Percentiles rank a stretch among this genome's conserved stretches.
Conservation (phyloP, 2,329 filamentous ascomycete genomes). For the Grosmannia huntii region DNA sequence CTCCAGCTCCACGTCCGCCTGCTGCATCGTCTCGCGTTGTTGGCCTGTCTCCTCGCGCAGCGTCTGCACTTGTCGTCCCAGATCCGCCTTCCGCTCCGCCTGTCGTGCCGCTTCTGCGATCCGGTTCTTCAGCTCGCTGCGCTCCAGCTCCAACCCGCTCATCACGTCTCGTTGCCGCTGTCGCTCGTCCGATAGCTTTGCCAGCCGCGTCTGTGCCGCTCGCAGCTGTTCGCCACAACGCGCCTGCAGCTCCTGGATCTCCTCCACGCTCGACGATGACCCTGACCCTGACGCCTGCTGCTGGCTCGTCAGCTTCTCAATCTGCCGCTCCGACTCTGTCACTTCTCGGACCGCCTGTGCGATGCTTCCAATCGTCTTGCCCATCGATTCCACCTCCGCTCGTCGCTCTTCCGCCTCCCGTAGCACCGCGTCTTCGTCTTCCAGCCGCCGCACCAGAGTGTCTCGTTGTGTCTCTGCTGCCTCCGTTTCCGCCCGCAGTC, state of each 20-base stretch:
- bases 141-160: constrained; percentile 60
- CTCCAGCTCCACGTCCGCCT: constrained; percentile 61
- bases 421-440: constrained; percentile 55
- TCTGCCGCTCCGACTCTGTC: constrained; percentile 54
- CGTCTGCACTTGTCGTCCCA: constrained; percentile 60
- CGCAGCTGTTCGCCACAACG: constrained; percentile 54
- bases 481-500: constrained; percentile 47
- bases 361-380: constrained; percentile 66
- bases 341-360: constrained; percentile 61
- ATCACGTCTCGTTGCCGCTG: constrained; percentile 59
- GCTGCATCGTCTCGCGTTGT: constrained; percentile 56
- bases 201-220: constrained; percentile 47
- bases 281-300: constrained; percentile 40
- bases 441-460: constrained; percentile 45
- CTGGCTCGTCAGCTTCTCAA: constrained; percentile 69
- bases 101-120: constrained; percentile 58
- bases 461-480: constrained; percentile 45
- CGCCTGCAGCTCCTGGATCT: constrained; percentile 67
- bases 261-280: constrained; percentile 39
- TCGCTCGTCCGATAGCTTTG: constrained; percentile 54
- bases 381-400: constrained; percentile 51
- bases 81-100: constrained; percentile 65
- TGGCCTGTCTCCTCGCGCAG: constrained; percentile 54
- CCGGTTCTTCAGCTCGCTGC: constrained; percentile 61
- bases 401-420: constrained; percentile 45